Conservation (phyloP, 441 rosid species). For the Brassica balearica region DNA sequence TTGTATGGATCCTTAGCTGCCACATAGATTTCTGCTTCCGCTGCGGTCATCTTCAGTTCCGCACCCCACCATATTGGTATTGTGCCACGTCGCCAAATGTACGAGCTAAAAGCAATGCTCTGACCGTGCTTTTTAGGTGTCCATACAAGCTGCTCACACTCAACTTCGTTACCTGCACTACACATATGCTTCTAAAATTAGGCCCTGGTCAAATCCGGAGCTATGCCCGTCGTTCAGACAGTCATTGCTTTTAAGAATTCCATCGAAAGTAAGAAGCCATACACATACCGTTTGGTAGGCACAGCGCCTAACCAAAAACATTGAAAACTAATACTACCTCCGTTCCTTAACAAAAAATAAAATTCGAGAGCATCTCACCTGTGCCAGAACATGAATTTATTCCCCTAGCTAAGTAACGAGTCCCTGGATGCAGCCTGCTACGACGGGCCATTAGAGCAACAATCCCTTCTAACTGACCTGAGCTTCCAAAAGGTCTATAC, state of each 20-base stretch:
- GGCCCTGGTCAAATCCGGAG: constrained; percentile 37
- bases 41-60: constrained; percentile 87
- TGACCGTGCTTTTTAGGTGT: constrained; percentile 78
- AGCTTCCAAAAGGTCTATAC: constrained; percentile 90
- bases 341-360: background rate
- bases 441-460: constrained; percentile 96
- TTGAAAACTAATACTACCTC: constrained; percentile 10
- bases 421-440: constrained; percentile 97
- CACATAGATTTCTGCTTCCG: constrained; percentile 98
- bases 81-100: constrained; percentile 96
- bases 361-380: constrained; percentile 55
- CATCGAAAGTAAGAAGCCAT: constrained; percentile 13
- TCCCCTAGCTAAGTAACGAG: constrained; percentile 98
- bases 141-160: constrained; percentile 99
- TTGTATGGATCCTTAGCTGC: constrained; percentile 86
- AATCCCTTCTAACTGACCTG: constrained; percentile 89
- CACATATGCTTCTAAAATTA: constrained; percentile 46
- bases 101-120: constrained; percentile 85
- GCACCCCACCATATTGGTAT: constrained; percentile 99
- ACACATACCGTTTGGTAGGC: too few relatives aligned
- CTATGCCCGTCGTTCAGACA: constrained; percentile 4
- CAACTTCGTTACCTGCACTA: constrained; percentile 95
- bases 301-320: constrained; percentile 18
- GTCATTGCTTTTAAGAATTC: background rate
- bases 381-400: constrained; percentile 97